phyloP scores from a whole-genome alignment of 352 stramenopile species.

The Globisporangium cederbergense region DNA sequence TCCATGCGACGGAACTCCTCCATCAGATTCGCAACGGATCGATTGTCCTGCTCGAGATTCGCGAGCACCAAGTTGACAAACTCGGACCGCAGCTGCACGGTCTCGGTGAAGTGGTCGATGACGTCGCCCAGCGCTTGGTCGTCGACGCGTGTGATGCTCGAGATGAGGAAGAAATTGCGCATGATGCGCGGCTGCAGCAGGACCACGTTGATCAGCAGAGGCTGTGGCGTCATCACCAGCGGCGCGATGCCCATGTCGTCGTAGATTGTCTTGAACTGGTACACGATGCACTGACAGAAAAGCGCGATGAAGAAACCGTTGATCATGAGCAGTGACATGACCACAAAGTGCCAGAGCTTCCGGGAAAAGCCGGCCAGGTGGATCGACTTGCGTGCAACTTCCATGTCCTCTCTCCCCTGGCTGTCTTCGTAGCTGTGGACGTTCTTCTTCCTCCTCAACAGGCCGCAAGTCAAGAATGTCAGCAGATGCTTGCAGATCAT shows the following conservation, averaged over 20 bases:
- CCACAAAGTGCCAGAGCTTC: constrained; percentile 11
- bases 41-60: constrained; percentile 8
- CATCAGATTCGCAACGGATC: not conserved
- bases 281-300: constrained; percentile 13
- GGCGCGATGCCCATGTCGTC: constrained; percentile 1
- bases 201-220: constrained; percentile 13
- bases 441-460: too few relatives aligned
- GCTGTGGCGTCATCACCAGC: not conserved
- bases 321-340: constrained; percentile 14
- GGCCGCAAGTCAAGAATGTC: too few relatives aligned
- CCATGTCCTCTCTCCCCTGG: not conserved
- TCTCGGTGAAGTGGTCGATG: constrained; percentile 20
- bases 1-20: not conserved
- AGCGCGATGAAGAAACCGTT: constrained; percentile 18
- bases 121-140: constrained; percentile 14
- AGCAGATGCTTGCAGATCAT: too few relatives aligned
- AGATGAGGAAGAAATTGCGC: constrained; percentile 16
- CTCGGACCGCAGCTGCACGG: constrained; percentile 15
- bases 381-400: not conserved
- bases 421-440: too few relatives aligned
- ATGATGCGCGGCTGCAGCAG: constrained; percentile 17
- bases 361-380: not conserved
- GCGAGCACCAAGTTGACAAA: constrained; percentile 8
- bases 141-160: constrained; percentile 15
- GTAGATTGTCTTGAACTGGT: constrained; percentile 10